These are phyloP conservation scores for Turritis glabra DNA, from an alignment of 345 rosid species.

Conservation along the genomic window DNA sequence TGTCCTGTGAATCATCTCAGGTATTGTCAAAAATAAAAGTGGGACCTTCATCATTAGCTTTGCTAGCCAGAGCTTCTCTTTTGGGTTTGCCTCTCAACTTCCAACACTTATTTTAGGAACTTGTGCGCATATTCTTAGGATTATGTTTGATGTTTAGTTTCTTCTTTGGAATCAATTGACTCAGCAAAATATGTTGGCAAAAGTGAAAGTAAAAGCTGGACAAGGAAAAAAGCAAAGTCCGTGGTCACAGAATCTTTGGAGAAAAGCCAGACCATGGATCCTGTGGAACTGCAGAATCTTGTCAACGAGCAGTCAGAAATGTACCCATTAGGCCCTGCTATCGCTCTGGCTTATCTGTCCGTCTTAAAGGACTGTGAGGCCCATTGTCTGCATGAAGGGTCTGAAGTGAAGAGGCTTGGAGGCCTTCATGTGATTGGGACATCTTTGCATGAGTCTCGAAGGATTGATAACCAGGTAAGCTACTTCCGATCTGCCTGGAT, in stretches of 20 bases:
- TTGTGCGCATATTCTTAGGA: background rate
- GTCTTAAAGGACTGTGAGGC: conserved; percentile 86
- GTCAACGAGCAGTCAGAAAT: conserved; percentile 77
- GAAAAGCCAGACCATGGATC: conserved; percentile 72
- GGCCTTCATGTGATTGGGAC: conserved; percentile 97
- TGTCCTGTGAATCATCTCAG: conserved; percentile 41
- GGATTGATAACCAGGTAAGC: conserved; percentile 94
- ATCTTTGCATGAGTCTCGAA: conserved; percentile 93
- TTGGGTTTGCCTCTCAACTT: conserved; percentile 63
- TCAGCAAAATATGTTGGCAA: conserved; percentile 92
- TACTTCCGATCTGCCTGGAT: background rate
- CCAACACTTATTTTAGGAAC: background rate
- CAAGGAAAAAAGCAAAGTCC: conserved; percentile 68
- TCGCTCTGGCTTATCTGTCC: conserved; percentile 82
- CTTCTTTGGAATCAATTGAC: conserved; percentile 25
- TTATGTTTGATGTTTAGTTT: conserved; percentile 18
- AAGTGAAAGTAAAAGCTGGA: conserved; percentile 85
- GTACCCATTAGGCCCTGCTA: conserved; percentile 91
- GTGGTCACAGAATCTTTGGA: conserved; percentile 72
- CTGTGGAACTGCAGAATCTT: conserved; percentile 63
- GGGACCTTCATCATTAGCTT: conserved; percentile 78
- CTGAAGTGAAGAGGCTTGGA: conserved; percentile 91
- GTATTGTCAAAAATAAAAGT: conserved; percentile 75
- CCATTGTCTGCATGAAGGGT: conserved; percentile 81
- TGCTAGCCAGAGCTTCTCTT: conserved; percentile 74